Conservation (phyloP, 2,329 filamentous ascomycete species). For the Whalleya microplaca region DNA sequence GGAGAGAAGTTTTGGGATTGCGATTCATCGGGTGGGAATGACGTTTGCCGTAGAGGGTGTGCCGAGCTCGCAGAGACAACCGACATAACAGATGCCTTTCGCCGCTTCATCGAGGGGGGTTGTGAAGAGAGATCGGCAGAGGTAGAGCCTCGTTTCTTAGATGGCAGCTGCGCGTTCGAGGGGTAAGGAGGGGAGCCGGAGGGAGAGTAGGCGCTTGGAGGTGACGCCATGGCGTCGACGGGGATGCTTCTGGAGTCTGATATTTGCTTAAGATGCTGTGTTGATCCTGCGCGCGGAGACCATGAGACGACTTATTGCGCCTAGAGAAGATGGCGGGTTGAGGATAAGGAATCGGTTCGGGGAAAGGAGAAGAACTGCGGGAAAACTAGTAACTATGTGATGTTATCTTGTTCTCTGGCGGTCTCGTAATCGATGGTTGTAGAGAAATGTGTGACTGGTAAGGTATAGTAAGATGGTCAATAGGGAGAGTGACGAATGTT, state of each 20-base stretch:
- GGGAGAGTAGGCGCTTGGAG: constrained; percentile 54
- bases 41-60: constrained; percentile 79
- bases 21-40: constrained; percentile 70
- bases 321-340: neutral
- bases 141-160: constrained; percentile 66
- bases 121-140: constrained; percentile 54
- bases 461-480: constrained; percentile 5
- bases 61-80: constrained; percentile 54
- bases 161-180: constrained; percentile 53
- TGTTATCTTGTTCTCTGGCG: no score
- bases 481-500: neutral
- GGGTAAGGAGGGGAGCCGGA: constrained; percentile 60
- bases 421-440: no score
- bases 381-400: neutral
- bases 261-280: neutral
- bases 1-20: constrained; percentile 48
- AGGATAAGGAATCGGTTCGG: no score
- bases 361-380: no score
- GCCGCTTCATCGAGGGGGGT: constrained; percentile 62
- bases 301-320: neutral
- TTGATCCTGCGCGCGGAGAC: neutral
- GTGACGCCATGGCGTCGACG: constrained; percentile 55
- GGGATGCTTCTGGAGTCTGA: neutral
- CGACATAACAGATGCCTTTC: constrained; percentile 70
- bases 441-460: no score